Evolutionary conservation across 495 filamentous ascomycete species (phyloP).

Genomic region (Penicillium alfredii): DNA sequence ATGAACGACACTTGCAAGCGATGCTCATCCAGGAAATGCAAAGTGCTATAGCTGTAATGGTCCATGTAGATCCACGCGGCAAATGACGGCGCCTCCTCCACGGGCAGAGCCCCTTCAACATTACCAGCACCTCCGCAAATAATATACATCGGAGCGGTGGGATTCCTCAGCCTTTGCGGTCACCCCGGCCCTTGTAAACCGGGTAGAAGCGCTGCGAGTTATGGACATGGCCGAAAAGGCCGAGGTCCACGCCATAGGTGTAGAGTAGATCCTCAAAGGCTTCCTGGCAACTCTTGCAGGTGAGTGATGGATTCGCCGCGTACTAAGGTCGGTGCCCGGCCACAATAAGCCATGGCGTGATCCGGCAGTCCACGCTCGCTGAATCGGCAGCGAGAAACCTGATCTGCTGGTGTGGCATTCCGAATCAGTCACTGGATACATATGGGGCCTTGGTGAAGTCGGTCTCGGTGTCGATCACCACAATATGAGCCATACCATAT

Average conservation of each 20-base stretch:
- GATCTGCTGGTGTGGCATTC: constrained; percentile 28
- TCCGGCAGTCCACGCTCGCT: constrained; percentile 40
- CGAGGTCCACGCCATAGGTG: constrained; percentile 56
- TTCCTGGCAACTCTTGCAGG: constrained; percentile 47
- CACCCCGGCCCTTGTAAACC: constrained; percentile 37
- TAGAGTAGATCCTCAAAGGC: constrained; percentile 55
- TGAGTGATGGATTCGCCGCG: constrained; percentile 27
- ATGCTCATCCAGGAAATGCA: constrained; percentile 30
- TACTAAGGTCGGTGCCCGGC: constrained; percentile 61
- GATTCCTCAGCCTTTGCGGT: constrained; percentile 46
- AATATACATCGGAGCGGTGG: constrained; percentile 54
- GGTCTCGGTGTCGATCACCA: constrained; percentile 54
- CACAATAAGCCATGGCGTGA: constrained; percentile 54
- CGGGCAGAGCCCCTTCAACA: constrained; percentile 36
- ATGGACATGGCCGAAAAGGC: constrained; percentile 57
- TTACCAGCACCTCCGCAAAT: constrained; percentile 44
- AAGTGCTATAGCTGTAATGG: constrained; percentile 46
- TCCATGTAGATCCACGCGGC: constrained; percentile 51
- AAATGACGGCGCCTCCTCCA: constrained; percentile 36
- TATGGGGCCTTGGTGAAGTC: constrained; percentile 43
- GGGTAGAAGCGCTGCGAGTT: constrained; percentile 47
- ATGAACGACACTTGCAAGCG: constrained; percentile 40
- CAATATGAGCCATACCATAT: constrained; percentile 53
- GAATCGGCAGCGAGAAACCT: constrained; percentile 44
- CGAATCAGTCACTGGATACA: constrained; percentile 46